These are phyloP conservation scores for Cytospora mali DNA, from an alignment of 2,329 filamentous ascomycete species.

Conservation along the genomic window DNA sequence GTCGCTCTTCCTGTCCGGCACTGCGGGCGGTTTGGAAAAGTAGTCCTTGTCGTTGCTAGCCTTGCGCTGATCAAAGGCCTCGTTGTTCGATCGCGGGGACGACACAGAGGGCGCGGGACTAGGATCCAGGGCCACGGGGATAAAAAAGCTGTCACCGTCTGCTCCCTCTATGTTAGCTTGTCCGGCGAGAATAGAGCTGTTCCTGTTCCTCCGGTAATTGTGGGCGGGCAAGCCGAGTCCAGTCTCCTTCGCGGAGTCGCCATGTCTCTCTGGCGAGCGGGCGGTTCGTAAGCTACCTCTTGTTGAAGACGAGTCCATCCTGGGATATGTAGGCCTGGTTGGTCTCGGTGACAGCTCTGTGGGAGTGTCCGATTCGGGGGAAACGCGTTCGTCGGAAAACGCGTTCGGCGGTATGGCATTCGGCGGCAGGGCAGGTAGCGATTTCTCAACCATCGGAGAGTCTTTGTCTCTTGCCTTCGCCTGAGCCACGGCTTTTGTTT, in stretches of 20 bases:
- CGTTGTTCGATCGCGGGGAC: constrained; percentile 58
- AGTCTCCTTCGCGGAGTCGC: constrained; percentile 52
- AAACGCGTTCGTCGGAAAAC: constrained; percentile 62
- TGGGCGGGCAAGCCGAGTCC: constrained; percentile 72
- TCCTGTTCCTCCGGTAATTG: constrained; percentile 77
- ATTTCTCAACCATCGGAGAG: constrained; percentile 80
- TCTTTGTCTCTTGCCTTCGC: constrained; percentile 67
- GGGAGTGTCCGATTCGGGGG: constrained; percentile 66
- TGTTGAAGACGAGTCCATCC: constrained; percentile 55
- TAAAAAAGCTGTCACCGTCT: constrained; percentile 71
- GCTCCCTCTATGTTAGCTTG: constrained; percentile 43
- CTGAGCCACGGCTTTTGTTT: constrained; percentile 68
- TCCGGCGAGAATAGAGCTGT: constrained; percentile 63
- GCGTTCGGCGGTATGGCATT: constrained; percentile 66
- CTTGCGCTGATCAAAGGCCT: constrained; percentile 50
- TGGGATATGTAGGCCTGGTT: constrained; percentile 49
- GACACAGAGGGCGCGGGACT: constrained; percentile 57
- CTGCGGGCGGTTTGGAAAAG: constrained; percentile 50
- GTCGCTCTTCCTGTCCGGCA: constrained; percentile 50
- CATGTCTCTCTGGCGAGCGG: constrained; percentile 56
- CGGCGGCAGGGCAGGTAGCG: constrained; percentile 84
- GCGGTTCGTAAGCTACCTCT: constrained; percentile 56
- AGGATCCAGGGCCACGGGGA: constrained; percentile 74
- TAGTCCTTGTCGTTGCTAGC: constrained; percentile 60
- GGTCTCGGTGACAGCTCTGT: constrained; percentile 70